phyloP scores from a whole-genome alignment of 352 stramenopile genomes.

The Phytophthora sp. region DNA sequence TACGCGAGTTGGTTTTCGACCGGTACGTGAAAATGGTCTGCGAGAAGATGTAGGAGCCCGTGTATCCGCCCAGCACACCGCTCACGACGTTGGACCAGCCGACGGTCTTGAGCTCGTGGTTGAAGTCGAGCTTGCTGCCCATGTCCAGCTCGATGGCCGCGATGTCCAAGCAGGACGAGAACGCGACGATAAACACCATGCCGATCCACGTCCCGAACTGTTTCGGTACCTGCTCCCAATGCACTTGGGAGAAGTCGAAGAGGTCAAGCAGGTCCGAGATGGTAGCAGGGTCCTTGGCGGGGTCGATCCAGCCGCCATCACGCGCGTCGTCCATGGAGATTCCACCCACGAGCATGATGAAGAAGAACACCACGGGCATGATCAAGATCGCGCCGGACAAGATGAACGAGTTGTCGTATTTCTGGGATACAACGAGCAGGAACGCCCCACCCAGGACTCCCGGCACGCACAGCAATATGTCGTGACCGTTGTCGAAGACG shows the following conservation, averaged over 20 bases:
- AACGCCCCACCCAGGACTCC: conserved; percentile 83
- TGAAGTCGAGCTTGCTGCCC: conserved; percentile 93
- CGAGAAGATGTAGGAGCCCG: conserved; percentile 98
- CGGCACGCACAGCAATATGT: conserved; percentile 85
- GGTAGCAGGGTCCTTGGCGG: conserved; percentile 55
- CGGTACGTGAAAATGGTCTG: conserved; percentile 98
- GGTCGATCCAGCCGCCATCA: conserved; percentile 91
- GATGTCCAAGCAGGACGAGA: conserved; percentile 97
- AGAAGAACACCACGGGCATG: conserved; percentile 94
- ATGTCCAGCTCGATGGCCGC: conserved; percentile 98
- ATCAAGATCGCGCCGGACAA: conserved; percentile 81
- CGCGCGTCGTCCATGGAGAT: conserved; percentile 91
- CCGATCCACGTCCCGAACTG: conserved; percentile 91
- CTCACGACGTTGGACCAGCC: conserved; percentile 97
- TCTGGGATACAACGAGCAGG: conserved; percentile 83
- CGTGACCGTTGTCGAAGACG: conserved; percentile 55
- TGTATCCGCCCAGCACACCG: conserved; percentile 96
- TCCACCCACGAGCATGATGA: conserved; percentile 72
- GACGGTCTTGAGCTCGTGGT: conserved; percentile 94
- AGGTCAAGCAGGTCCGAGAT: conserved; percentile 80
- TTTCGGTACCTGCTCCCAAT: conserved; percentile 89
- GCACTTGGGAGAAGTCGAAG: conserved; percentile 90
- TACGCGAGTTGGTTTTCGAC: conserved; percentile 88
- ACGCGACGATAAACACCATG: conserved; percentile 98
- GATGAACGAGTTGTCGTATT: conserved; percentile 73